These are phyloP conservation scores for Cucumis melo DNA, from an alignment of 306 rosid species.

Conservation along the genomic window DNA sequence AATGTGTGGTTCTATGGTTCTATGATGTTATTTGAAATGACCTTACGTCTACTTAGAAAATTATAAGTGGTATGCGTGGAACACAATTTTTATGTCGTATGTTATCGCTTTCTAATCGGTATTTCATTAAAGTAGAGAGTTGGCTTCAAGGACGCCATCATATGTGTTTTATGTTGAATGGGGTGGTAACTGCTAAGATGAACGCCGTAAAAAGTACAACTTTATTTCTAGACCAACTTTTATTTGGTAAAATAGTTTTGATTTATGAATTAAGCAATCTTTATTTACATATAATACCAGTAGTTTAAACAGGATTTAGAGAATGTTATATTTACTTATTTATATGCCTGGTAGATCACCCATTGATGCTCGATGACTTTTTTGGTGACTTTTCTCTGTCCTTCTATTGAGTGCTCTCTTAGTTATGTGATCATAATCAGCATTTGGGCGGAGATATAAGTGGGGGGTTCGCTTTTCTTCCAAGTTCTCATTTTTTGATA, in stretches of 20 bases:
- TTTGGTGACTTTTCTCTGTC: neutral
- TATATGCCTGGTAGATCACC: neutral
- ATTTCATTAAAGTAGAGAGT: neutral
- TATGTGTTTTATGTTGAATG: neutral
- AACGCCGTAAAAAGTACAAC: neutral
- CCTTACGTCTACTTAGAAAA: neutral
- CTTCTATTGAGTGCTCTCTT: neutral
- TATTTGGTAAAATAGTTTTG: neutral
- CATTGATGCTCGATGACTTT: neutral
- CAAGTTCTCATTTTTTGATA: neutral
- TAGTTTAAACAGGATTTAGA: neutral
- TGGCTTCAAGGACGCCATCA: neutral
- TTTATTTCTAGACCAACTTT: neutral
- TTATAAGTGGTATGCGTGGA: neutral
- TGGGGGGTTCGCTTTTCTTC: neutral
- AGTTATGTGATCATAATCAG: neutral
- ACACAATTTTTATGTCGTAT: neutral
- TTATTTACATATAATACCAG: neutral
- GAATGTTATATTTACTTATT: neutral
- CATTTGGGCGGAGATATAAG: neutral
- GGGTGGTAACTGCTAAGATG: neutral
- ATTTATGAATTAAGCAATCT: neutral
- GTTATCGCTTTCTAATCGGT: neutral
- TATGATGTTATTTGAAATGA: neutral
- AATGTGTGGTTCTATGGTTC: neutral